A percentile compares a stretch with the other conserved stretches of the same genome.
Evolutionary conservation across 306 rosid genomes (phyloP).

Genomic region (Cucumis melo): DNA sequence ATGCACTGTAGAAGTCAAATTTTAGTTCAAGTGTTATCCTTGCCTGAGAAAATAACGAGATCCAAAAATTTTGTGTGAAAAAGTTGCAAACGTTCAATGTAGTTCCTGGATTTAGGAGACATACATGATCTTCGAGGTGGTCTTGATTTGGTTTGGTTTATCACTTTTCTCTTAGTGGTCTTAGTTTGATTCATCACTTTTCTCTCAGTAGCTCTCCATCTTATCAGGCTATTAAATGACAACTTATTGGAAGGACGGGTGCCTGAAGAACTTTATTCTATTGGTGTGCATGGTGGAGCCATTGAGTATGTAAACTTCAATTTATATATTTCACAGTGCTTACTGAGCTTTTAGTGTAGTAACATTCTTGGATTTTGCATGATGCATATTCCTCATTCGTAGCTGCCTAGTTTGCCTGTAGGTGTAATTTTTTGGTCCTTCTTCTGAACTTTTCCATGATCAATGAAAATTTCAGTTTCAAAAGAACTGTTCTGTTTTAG

Average conservation of each 20-base stretch:
- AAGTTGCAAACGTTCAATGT: background rate
- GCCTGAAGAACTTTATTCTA: constrained; percentile 65
- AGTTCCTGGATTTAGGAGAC: background rate
- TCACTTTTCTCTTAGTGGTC: background rate
- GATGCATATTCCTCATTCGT: background rate
- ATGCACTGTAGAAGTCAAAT: background rate
- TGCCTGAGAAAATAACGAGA: background rate
- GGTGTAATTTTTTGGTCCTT: background rate
- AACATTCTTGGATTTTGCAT: background rate
- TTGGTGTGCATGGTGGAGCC: constrained; percentile 94
- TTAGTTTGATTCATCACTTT: background rate
- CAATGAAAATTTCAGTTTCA: background rate
- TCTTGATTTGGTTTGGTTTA: background rate
- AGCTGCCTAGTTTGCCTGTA: background rate
- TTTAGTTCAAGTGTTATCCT: background rate
- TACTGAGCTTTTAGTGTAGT: background rate
- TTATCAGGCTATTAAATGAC: constrained; percentile 62
- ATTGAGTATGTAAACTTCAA: constrained; percentile 52
- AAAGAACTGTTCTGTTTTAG: background rate
- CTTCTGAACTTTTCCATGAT: background rate
- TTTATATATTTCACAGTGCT: constrained; percentile 1
- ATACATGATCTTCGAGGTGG: background rate
- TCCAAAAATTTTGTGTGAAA: too few species aligned
- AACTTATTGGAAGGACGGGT: constrained; percentile 80
- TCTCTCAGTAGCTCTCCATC: constrained; percentile 6